Percentiles rank a stretch among this genome's conserved stretches.
phyloP scores from a whole-genome alignment of 371 early-diverging fungal species.

The Circinella minor region DNA sequence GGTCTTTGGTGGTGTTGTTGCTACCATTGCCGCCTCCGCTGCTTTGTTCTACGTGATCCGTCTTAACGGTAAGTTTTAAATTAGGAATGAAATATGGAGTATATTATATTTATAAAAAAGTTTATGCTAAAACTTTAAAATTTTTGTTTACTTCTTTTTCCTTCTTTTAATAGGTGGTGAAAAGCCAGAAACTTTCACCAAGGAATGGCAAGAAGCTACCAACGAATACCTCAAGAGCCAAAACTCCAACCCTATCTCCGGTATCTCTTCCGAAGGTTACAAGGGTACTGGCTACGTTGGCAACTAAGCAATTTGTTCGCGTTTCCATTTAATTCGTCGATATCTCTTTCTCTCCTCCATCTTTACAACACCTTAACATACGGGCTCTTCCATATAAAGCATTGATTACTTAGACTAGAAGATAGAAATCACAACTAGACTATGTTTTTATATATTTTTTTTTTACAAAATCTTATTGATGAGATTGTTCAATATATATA shows the following conservation, averaged over 20 bases:
- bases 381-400: neutral
- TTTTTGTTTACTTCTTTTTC: slow-evolving; percentile 8
- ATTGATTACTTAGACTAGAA: neutral
- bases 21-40: slow-evolving; percentile 60
- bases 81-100: neutral
- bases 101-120: neutral
- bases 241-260: slow-evolving; percentile 91
- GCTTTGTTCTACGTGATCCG: slow-evolving; percentile 76
- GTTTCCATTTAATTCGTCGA: neutral
- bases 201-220: slow-evolving; percentile 94
- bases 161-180: slow-evolving; percentile 48
- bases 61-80: slow-evolving; percentile 58
- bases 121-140: neutral
- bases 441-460: neutral
- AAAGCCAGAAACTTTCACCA: slow-evolving; percentile 76
- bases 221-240: slow-evolving; percentile 82
- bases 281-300: slow-evolving; percentile 76
- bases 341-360: slow-evolving; percentile 2
- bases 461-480: neutral
- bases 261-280: slow-evolving; percentile 87
- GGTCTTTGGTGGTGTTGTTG: slow-evolving; percentile 72
- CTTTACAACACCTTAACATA: neutral
- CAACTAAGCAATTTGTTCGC: slow-evolving; percentile 5
- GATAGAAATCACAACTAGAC: neutral
- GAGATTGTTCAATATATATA: slow-evolving; percentile 3